Conservation (phyloP, 2,329 filamentous ascomycete species). For the Domatiomyces catenatus region DNA sequence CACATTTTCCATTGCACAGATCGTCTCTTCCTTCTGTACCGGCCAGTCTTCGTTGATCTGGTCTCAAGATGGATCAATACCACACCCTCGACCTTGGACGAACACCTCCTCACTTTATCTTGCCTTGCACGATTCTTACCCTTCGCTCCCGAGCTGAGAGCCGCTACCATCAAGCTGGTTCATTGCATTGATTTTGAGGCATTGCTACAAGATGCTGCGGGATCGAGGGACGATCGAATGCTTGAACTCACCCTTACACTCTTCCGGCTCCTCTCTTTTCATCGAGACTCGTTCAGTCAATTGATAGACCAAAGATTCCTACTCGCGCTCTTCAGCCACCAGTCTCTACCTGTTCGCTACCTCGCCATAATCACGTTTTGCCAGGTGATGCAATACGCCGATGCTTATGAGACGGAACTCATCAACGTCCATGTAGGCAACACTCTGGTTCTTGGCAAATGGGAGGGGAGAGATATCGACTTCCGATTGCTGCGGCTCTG, state of each 20-base stretch:
- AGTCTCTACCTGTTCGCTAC: conserved; percentile 51
- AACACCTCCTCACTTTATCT: conserved; percentile 21
- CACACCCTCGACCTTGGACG: conserved; percentile 6
- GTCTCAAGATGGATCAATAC: conserved; percentile 56
- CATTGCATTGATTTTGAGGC: background rate
- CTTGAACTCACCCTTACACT: conserved; percentile 46
- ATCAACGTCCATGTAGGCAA: conserved; percentile 50
- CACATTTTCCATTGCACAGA: conserved; percentile 57
- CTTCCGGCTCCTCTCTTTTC: conserved; percentile 66
- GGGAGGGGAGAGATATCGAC: conserved; percentile 64
- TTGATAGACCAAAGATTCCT: conserved; percentile 52
- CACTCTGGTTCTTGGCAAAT: conserved; percentile 48
- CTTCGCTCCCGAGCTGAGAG: conserved; percentile 11
- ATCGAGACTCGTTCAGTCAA: conserved; percentile 51
- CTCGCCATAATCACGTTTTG: conserved; percentile 70
- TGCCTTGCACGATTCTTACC: conserved; percentile 17
- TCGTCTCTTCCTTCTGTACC: conserved; percentile 58
- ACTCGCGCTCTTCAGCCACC: conserved; percentile 49
- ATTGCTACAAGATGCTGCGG: conserved; percentile 5
- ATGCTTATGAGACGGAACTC: conserved; percentile 60
- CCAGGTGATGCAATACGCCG: conserved; percentile 62
- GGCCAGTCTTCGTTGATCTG: conserved; percentile 62
- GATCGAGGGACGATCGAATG: conserved; percentile 21
- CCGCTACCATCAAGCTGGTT: conserved; percentile 6
- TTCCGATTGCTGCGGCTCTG: conserved; percentile 57